phyloP scores from a whole-genome alignment of 2,329 filamentous ascomycete species.

The Phaeophleospora eucalypticola region DNA sequence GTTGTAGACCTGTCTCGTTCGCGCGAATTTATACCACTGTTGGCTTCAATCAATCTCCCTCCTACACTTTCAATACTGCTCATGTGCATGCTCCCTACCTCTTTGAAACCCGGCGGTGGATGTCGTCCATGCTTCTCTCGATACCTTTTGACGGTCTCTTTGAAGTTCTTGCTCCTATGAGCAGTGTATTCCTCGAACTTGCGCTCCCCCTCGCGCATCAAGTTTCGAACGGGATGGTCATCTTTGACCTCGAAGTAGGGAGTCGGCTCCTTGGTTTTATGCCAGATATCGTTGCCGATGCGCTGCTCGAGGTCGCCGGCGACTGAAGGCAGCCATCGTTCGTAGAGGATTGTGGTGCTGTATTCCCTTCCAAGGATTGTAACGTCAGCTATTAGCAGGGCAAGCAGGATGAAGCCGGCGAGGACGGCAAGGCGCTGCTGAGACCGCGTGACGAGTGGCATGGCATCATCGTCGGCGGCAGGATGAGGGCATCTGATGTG shows the following conservation, averaged over 20 bases:
- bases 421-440: not conserved
- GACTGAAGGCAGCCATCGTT: constrained; percentile 12
- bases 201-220: constrained; percentile 36
- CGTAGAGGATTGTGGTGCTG: constrained; percentile 4
- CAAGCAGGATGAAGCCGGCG: constrained; percentile 1
- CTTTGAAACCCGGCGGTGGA: not conserved
- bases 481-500: too few relatives aligned
- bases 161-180: constrained; percentile 46
- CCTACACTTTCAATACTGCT: not conserved
- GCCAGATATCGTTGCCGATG: constrained; percentile 11
- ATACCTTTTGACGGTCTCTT: constrained; percentile 53
- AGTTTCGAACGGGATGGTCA: constrained; percentile 18
- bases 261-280: constrained; percentile 9
- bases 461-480: not conserved
- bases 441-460: not conserved
- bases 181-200: constrained; percentile 24
- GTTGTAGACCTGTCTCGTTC: constrained; percentile 50
- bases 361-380: constrained; percentile 3
- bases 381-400: constrained; percentile 9
- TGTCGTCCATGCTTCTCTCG: constrained; percentile 48
- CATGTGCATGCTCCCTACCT: not conserved
- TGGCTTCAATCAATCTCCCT: not conserved
- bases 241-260: constrained; percentile 7
- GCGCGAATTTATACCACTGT: constrained; percentile 44
- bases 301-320: constrained; percentile 5